phyloP scores from a whole-genome alignment of 345 rosid species.

The Sisymbrium irio region DNA sequence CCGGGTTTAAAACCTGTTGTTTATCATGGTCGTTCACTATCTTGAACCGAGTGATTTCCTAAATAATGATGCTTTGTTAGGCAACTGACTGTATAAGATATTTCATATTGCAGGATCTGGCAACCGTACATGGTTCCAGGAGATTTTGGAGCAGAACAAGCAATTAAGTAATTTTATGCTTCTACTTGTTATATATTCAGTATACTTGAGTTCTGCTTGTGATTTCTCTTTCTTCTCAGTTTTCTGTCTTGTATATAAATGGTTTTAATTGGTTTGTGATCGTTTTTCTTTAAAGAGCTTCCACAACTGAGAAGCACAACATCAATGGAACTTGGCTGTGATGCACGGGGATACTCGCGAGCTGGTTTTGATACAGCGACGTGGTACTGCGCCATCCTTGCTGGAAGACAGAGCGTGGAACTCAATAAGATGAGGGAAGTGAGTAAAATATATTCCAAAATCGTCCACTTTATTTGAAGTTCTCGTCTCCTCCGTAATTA shows the following conservation, averaged over 20 bases:
- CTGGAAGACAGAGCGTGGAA: conserved; percentile 82
- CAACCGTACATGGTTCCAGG: conserved; percentile 66
- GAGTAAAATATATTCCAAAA: conserved; percentile 32
- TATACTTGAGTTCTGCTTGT: conserved; percentile 9
- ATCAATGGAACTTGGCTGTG: conserved; percentile 89
- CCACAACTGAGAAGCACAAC: conserved; percentile 82
- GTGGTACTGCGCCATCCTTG: conserved; percentile 93
- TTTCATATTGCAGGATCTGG: conserved; percentile 52
- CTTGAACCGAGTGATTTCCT: conserved; percentile 14
- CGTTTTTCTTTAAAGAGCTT: conserved; percentile 51
- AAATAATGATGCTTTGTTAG: conserved; percentile 9
- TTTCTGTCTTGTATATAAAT: conserved; percentile 5
- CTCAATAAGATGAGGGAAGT: conserved; percentile 89
- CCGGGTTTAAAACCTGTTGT: conserved; percentile 85
- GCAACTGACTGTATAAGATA: conserved; percentile 25
- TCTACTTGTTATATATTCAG: conserved; percentile 13
- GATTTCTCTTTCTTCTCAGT: conserved; percentile 10
- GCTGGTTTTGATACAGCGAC: conserved; percentile 67
- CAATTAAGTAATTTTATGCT: conserved; percentile 58
- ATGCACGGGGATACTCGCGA: conserved; percentile 83
- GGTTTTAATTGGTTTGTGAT: conserved; percentile 21
- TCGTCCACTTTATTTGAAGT: background rate
- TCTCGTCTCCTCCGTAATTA: conserved; percentile 21
- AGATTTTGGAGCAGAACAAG: conserved; percentile 73
- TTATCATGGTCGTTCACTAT: conserved; percentile 60